Evolutionary conservation across 202 grass and related monocot genomes (phyloP), one percentile per base, ranked within the genome.

Genomic region (Bolboschoenoplectus hybrid): DNA sequence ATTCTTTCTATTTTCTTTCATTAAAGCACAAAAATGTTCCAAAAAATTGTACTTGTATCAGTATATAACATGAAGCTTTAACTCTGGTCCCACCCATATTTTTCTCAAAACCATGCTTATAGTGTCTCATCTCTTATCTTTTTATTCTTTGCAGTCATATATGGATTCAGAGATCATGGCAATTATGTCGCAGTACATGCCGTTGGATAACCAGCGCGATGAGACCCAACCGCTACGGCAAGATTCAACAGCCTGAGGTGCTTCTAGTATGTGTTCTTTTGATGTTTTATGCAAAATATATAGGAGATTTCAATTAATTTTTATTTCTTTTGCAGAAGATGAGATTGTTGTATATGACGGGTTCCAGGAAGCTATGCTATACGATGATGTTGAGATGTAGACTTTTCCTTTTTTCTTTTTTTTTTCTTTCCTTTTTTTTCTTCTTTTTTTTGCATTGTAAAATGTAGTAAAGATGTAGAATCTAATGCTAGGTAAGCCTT

Each of bases 151-250:
- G 19, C n/a, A 96, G 97, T 94, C 93, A 58, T 97, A 99, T 88
- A 99, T 99, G 97, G 97, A 99, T 86, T 91, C 97, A 39, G 93
- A 99, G 90, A 89, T 98, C 86, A 94, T 96, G 97, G 91, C 97
- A 51, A 99, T 99, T 82, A 99, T 99, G 97, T 97, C 97, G 2
- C 93, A 99, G 81, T 99, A 97, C 90, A 96, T 99, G 97, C 97
- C 97, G 11, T 86, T 99, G 5, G 97, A 99, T 86, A 99, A 79
- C 86, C 90, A 99, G 20, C 86, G 93, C 10, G 90, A 92, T 4
- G 93, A 94, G 74, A 84, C 75, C 38, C 93, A 94, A 67, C 92
- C 93, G 0, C 87, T 99, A 14, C 85, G 92, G 58, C 89, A 92
- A 44, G 90, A 94, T 20, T 74, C 93, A 34, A 86, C 82, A 76